Conservation (phyloP, 2,329 filamentous ascomycete species). For the Cladosporium sp. region DNA sequence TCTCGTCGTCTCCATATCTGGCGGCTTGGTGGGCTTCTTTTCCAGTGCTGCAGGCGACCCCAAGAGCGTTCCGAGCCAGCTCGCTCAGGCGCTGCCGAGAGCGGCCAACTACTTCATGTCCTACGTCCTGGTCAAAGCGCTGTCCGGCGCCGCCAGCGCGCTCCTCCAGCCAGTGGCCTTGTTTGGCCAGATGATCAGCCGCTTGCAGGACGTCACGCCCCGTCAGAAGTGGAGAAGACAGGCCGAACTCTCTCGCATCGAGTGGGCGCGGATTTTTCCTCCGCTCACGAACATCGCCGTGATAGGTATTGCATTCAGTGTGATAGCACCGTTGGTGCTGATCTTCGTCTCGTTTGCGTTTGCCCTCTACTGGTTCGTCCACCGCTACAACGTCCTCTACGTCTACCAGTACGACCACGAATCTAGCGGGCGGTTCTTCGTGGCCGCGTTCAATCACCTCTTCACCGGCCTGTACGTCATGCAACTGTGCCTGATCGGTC, state of each 20-base stretch:
- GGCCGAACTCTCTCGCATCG: conserved; percentile 79
- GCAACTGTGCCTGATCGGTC: conserved; percentile 80
- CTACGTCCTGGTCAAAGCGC: conserved; percentile 91
- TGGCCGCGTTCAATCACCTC: conserved; percentile 86
- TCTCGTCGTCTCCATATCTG: conserved; percentile 81
- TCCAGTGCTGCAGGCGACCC: conserved; percentile 56
- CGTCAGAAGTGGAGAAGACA: conserved; percentile 80
- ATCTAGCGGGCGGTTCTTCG: conserved; percentile 87
- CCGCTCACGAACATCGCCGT: conserved; percentile 95
- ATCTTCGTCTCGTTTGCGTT: too few relatives aligned
- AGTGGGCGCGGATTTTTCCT: conserved; percentile 89
- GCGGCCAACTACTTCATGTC: conserved; percentile 97
- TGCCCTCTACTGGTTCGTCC: conserved; percentile 82
- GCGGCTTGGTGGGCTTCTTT: conserved; percentile 62
- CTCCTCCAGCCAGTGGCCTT: conserved; percentile 72
- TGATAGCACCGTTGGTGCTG: conserved; percentile 84
- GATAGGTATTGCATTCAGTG: conserved; percentile 77
- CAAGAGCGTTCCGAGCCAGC: conserved; percentile 59
- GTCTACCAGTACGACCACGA: conserved; percentile 84
- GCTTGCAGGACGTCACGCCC: conserved; percentile 74
- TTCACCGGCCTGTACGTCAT: conserved; percentile 94
- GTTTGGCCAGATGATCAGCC: conserved; percentile 77
- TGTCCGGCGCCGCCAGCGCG: conserved; percentile 84
- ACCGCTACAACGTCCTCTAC: conserved; percentile 95
- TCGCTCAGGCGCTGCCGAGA: conserved; percentile 75